These are phyloP conservation scores for Fusarium stilboides DNA, from an alignment of 2,329 filamentous ascomycete genomes.

Conservation along the genomic window DNA sequence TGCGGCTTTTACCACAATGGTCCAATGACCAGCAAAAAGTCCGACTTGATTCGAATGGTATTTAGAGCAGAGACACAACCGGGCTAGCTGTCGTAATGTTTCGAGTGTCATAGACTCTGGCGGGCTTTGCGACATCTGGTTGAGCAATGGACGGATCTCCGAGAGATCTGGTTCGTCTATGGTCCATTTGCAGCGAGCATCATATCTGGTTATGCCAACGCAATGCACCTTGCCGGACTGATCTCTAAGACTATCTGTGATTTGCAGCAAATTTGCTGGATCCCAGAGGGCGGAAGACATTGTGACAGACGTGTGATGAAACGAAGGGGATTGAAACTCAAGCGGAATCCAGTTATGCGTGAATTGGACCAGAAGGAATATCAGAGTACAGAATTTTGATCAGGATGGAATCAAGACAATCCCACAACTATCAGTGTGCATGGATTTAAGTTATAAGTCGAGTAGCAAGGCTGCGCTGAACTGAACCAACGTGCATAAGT, in stretches of 20 bases:
- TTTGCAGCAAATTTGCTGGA: constrained; percentile 9
- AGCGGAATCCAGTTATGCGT: not conserved
- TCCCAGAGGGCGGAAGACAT: constrained; percentile 14
- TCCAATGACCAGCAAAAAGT: constrained; percentile 1
- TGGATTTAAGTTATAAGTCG: not conserved
- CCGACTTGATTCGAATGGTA: not conserved
- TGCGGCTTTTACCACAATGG: not conserved
- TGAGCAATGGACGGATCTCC: not conserved
- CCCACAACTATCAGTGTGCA: too few species aligned
- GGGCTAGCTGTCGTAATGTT: not conserved
- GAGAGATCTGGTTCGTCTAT: constrained; percentile 6
- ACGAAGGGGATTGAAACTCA: not conserved
- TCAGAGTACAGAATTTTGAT: too few species aligned
- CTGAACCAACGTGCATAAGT: constrained; percentile 4
- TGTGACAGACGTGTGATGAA: fast-evolving
- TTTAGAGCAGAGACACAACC: constrained; percentile 1
- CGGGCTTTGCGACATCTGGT: constrained; percentile 2
- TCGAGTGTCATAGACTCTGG: not conserved
- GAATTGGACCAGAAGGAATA: not conserved
- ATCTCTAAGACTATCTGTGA: constrained; percentile 2
- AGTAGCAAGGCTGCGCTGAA: not conserved
- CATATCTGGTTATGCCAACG: not conserved
- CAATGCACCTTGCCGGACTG: not conserved
- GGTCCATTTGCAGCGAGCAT: not conserved
- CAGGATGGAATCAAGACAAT: too few species aligned